These are phyloP conservation scores for Epichloe bromicola DNA, from an alignment of 2,329 filamentous ascomycete species.

Conservation along the genomic window DNA sequence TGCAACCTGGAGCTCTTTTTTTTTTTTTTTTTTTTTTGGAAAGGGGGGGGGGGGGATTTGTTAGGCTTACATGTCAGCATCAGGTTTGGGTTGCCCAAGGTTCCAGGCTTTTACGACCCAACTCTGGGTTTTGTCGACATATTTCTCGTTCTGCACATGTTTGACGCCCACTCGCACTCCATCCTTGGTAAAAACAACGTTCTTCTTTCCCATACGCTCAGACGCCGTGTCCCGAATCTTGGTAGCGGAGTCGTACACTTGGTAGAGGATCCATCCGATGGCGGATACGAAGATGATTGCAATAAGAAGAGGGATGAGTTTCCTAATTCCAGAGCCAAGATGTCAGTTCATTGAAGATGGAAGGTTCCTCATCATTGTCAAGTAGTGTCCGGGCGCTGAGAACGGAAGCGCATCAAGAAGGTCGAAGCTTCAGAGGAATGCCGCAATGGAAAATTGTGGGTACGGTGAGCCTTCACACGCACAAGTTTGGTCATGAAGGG, in stretches of 20 bases:
- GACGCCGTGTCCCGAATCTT: conserved; percentile 53
- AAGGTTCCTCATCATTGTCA: background rate
- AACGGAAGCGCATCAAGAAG: background rate
- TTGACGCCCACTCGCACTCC: conserved; percentile 60
- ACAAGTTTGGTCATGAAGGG: background rate
- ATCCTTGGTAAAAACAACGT: conserved; percentile 63
- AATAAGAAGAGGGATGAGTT: conserved; percentile 54
- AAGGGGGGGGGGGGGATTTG: no score
- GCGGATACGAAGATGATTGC: conserved; percentile 41
- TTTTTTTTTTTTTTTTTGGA: no score
- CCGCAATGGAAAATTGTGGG: no score
- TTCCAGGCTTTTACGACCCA: conserved; percentile 56
- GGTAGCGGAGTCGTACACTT: conserved; percentile 55
- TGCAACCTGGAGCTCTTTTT: no score
- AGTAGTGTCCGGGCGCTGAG: background rate
- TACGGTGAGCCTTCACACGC: background rate
- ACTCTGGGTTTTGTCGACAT: conserved; percentile 61
- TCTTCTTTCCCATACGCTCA: conserved; percentile 61
- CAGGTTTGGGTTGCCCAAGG: conserved; percentile 24
- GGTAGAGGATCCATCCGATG: conserved; percentile 56
- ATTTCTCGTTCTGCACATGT: conserved; percentile 53
- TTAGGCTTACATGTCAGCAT: conserved; percentile 11
- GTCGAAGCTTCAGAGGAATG: background rate
- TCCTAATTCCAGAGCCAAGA: conserved; percentile 21
- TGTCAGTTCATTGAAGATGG: background rate